Conservation (phyloP, 1,284 basidiomycete genomes). For the Moesziomyces sp. region DNA sequence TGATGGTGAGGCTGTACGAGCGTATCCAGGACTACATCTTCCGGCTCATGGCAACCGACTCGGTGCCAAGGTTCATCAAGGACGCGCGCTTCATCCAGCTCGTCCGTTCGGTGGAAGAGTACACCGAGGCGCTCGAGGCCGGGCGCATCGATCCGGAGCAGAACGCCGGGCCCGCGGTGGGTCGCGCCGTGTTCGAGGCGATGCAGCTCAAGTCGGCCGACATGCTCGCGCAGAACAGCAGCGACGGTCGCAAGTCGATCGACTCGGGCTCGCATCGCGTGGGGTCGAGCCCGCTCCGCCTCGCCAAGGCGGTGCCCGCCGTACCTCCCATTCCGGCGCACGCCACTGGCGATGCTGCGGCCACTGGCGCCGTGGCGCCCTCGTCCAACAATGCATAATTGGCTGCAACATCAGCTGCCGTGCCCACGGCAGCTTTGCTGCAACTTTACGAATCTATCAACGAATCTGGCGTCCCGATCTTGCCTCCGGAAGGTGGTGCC, state of each 20-base stretch:
- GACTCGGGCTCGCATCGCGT: conserved; percentile 20
- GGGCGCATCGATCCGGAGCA: conserved; percentile 56
- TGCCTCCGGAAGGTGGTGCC: too few species aligned
- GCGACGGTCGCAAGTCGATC: conserved; percentile 31
- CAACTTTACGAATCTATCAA: too few species aligned
- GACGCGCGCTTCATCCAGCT: conserved; percentile 58
- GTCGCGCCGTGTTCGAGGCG: conserved; percentile 55
- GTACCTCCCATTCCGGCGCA: conserved; percentile 11
- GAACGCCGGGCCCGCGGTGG: conserved; percentile 51
- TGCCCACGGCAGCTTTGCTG: too few species aligned
- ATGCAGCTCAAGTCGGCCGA: conserved; percentile 54
- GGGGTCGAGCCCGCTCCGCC: conserved; percentile 7
- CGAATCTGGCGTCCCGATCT: too few species aligned
- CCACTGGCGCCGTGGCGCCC: conserved; percentile 8
- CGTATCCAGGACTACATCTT: conserved; percentile 97
- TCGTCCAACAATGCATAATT: conserved; percentile 3
- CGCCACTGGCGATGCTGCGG: conserved; percentile 5
- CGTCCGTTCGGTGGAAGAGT: conserved; percentile 61
- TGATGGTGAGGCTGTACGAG: conserved; percentile 91
- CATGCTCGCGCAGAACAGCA: conserved; percentile 34
- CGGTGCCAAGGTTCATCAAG: conserved; percentile 75
- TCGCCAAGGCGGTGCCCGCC: conserved; percentile 9
- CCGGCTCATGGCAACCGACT: conserved; percentile 96
- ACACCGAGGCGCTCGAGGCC: conserved; percentile 61
- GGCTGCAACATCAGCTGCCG: neutral